These are phyloP conservation scores for Lanmaoa pseudosensibilis DNA, from an alignment of 768 basidiomycete species.

Conservation along the genomic window DNA sequence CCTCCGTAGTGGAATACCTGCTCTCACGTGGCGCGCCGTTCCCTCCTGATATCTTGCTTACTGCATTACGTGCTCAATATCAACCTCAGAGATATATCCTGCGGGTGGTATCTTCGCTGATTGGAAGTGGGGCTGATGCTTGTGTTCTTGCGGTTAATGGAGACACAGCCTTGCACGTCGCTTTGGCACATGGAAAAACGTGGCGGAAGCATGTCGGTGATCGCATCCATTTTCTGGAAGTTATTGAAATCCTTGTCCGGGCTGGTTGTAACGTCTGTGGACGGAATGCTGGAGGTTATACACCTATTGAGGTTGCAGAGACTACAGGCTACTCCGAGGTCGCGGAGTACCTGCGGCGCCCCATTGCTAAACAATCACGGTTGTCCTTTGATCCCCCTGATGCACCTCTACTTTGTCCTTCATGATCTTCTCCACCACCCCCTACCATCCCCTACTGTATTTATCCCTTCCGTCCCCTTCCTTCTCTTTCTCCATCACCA, in stretches of 20 bases:
- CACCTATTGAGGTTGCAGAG: too few relatives aligned
- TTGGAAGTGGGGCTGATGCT: background rate
- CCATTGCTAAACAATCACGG: too few relatives aligned
- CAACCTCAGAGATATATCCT: background rate
- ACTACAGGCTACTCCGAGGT: too few relatives aligned
- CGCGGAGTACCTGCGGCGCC: too few relatives aligned
- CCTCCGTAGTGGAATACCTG: too few relatives aligned
- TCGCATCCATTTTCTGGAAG: background rate
- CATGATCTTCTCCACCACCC: background rate
- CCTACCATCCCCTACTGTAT: background rate
- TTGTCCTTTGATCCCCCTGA: background rate
- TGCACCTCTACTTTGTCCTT: background rate
- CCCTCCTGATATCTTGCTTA: too few relatives aligned
- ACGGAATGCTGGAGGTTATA: too few relatives aligned
- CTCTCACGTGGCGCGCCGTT: too few relatives aligned
- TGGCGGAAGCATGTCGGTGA: too few relatives aligned
- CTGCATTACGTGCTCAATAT: rapidly evolving
- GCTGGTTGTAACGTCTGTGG: too few relatives aligned
- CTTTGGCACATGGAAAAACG: background rate
- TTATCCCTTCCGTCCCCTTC: background rate
- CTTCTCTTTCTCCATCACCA: too few relatives aligned
- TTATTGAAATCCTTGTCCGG: background rate
- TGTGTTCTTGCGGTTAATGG: background rate
- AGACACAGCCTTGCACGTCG: background rate
- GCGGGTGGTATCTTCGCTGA: background rate